These are phyloP conservation scores for Penicillium sp. DNA, from an alignment of 2,329 filamentous ascomycete genomes.

Conservation along the genomic window DNA sequence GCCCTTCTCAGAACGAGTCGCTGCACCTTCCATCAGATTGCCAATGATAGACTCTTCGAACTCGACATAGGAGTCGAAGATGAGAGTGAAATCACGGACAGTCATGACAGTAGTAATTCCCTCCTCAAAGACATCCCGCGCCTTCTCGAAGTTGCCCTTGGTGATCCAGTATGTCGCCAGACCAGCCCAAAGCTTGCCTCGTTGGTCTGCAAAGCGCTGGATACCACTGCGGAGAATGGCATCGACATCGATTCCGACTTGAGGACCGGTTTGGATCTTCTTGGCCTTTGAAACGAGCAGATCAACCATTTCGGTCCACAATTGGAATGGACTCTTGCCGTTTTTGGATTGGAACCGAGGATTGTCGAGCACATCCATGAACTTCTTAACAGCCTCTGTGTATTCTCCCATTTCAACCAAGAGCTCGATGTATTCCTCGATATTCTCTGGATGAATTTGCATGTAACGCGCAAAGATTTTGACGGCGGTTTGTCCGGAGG, in stretches of 20 bases:
- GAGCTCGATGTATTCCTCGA: conserved; percentile 92
- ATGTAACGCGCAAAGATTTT: conserved; percentile 95
- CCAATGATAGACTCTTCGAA: conserved; percentile 96
- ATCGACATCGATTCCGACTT: conserved; percentile 85
- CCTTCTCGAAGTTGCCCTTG: conserved; percentile 86
- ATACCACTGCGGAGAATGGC: conserved; percentile 92
- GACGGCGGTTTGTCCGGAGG: conserved; percentile 84
- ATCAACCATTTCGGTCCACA: conserved; percentile 98
- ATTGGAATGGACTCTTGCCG: conserved; percentile 90
- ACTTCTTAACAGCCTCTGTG: conserved; percentile 86
- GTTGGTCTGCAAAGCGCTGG: conserved; percentile 84
- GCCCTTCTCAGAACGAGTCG: conserved; percentile 75
- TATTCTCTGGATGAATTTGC: conserved; percentile 93
- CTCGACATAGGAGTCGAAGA: conserved; percentile 95
- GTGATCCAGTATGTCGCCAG: conserved; percentile 97
- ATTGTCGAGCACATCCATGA: conserved; percentile 91
- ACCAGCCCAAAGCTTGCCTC: conserved; percentile 92
- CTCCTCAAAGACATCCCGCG: conserved; percentile 92
- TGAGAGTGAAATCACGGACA: conserved; percentile 91
- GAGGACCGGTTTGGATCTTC: conserved; percentile 77
- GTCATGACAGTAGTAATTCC: conserved; percentile 98
- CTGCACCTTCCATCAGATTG: conserved; percentile 84
- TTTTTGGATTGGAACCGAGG: conserved; percentile 88
- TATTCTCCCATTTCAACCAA: conserved; percentile 79
- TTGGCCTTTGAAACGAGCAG: conserved; percentile 87